Base-by-base conservation (phyloP, 2,329 filamentous ascomycete species). In the Ophiostoma fasciatum region DNA sequence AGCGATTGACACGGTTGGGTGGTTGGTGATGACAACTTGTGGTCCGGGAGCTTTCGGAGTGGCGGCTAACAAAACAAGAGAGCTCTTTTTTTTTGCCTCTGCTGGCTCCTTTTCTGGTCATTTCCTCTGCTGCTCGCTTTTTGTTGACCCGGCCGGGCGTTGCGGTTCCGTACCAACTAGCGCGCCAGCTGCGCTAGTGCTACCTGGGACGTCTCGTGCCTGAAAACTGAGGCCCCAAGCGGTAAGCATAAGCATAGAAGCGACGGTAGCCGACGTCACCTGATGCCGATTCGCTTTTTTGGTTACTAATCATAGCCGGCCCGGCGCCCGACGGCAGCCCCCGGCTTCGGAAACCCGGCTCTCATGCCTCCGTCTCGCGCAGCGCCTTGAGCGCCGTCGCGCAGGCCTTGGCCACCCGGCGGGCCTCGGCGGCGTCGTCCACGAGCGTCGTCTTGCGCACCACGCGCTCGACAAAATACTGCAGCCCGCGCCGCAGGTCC, bases 401-500 rank as follows among this genome's bases (percentile, higher is more conserved):
- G 46, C 64, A 70, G 3, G 55, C 59, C 48, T 60, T 63, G 48
- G 55, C 61, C 8, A n/a, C n/a, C n/a, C n/a, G n/a, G n/a, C n/a
- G n/a, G n/a, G n/a, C n/a, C n/a, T n/a, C n/a, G n/a, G n/a, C n/a
- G n/a, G n/a, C n/a, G n/a, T n/a, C n/a, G n/a, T 60, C 57, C 12
- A 59, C 57, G 29, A 74, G 56, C 48, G 71, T 58, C 1, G 77
- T 79, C 52, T 76, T 80, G 5, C 70, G 63, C 13, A 94, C 67
- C 30, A 79, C 70, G 52, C 80, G 85, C 49, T 74, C 72, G 35
- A 96, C 50, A 51, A 94, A 90, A 55, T 78, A 92, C 42, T 81
- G 75, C 45, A 94, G 50, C 0, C 82, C 82, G 38, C 72, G 72
- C 5, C 78, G 73, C 42, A 94, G 68, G 39, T 78, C 71, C 1